Evolutionary conservation across 148 eudicot species (phyloP), one percentile per base, ranked within the genome.

Genomic region (Beta vulgaris): DNA sequence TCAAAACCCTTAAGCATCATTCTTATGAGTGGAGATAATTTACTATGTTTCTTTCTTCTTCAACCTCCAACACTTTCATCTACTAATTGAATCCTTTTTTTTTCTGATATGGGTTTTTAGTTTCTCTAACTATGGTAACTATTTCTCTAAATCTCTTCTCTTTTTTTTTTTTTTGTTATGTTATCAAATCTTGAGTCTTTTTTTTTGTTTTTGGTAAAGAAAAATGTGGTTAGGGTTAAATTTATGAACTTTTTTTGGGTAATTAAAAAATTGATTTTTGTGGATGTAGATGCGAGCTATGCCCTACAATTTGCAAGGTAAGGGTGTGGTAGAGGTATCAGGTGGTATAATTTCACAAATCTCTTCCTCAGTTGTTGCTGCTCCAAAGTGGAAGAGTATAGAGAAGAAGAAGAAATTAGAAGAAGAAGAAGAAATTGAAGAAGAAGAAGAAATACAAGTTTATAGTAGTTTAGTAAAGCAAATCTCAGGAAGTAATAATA

Each of bases 251-350:
- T 42, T 39, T n/a, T 71, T 4, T n/a, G n/a, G n/a, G n/a, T n/a
- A n/a, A n/a, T n/a, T n/a, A n/a, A n/a, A n/a, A n/a, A n/a, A 29
- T n/a, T 57, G 49, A 26, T n/a, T 63, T 12, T 6, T 83, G 79
- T 83, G 81, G 81, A 54, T 81, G 77, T 69, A 81, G 84, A 85
- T 86, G 88, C 91, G 31, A 81, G 70, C 91, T 87, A 88, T 88
- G 72, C 88, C 90, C 94, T 88, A 78, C 87, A 90, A 88, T 77
- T 84, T 87, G 77, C 85, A 87, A 84, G 86, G 85, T 68, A 89
- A 87, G 85, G 86, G 88, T 72, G 82, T 81, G 59, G 72, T 72
- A 48, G 80, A 75, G 75, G 37, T 70, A 37, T 68, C 73, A 12
- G 43, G 73, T 9, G 43, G 73, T 40, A 31, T 81, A 42, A 62